Conservation (phyloP, 768 basidiomycete species). For the Trametes villosa region DNA sequence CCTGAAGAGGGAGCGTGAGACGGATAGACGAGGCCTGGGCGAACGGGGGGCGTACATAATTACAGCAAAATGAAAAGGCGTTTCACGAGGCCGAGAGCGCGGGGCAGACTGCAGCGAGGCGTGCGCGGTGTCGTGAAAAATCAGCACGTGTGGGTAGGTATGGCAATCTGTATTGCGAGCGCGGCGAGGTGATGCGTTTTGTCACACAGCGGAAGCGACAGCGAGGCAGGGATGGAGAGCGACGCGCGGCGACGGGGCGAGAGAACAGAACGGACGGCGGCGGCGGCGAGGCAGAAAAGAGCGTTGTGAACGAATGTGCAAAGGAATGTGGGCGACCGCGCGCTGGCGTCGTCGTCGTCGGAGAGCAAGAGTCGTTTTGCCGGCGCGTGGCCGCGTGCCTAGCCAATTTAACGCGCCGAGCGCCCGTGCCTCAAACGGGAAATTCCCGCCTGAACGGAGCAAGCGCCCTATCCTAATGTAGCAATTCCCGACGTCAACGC, state of each 20-base stretch:
- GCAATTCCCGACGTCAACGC: slow-evolving; percentile 21
- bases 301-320: slow-evolving; percentile 6
- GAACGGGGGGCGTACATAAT: slow-evolving; percentile 21
- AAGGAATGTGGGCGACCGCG: slow-evolving; percentile 14
- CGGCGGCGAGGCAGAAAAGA: slow-evolving; percentile 16
- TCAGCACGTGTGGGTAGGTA: slow-evolving; percentile 31
- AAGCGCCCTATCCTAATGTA: too few species aligned
- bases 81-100: slow-evolving; percentile 20
- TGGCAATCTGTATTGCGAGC: slow-evolving; percentile 12
- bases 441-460: too few species aligned
- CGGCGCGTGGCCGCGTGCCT: slow-evolving; percentile 4
- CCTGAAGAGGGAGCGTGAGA: slow-evolving; percentile 13
- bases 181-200: slow-evolving; percentile 4
- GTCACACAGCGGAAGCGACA: slow-evolving; percentile 4
- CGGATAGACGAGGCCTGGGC: slow-evolving; percentile 3
- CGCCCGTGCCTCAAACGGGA: slow-evolving; percentile 6
- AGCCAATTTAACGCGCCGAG: neutral
- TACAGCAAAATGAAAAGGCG: slow-evolving; percentile 22
- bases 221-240: slow-evolving; percentile 2
- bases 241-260: neutral
- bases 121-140: slow-evolving; percentile 25
- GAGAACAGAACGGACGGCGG: slow-evolving; percentile 6
- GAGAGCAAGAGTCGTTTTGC: slow-evolving; percentile 5
- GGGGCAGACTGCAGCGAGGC: slow-evolving; percentile 13
- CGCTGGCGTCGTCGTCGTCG: slow-evolving; percentile 21